Evolutionary conservation across 2,329 filamentous ascomycete species (phyloP).

Genomic region (Colletotrichum sp.): DNA sequence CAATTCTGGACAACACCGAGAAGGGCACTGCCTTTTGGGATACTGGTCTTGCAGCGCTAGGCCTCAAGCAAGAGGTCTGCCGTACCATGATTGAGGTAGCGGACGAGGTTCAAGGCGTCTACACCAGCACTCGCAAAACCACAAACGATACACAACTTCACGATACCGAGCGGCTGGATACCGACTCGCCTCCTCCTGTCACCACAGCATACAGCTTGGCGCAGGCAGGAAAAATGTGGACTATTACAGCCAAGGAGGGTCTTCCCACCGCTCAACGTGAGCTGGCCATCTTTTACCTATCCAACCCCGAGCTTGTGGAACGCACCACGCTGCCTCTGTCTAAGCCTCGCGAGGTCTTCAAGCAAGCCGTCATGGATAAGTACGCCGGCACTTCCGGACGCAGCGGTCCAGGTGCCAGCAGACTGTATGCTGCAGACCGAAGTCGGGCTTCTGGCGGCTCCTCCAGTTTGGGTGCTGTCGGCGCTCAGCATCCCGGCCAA

Average conservation of each 20-base stretch:
- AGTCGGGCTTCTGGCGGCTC: conserved; percentile 7
- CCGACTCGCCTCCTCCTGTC: conserved; percentile 46
- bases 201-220: conserved; percentile 72
- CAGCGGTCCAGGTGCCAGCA: conserved; percentile 17
- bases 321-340: conserved; percentile 84
- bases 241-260: conserved; percentile 93
- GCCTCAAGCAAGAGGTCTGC: conserved; percentile 86
- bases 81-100: conserved; percentile 74
- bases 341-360: conserved; percentile 87
- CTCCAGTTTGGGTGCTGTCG: conserved; percentile 24
- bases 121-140: conserved; percentile 66
- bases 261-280: conserved; percentile 89
- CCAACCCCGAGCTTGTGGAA: conserved; percentile 83
- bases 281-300: conserved; percentile 90
- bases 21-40: conserved; percentile 87
- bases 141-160: conserved; percentile 34
- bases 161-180: conserved; percentile 21
- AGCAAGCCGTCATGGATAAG: conserved; percentile 81
- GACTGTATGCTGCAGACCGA: conserved; percentile 24
- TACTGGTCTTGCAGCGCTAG: conserved; percentile 84
- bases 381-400: conserved; percentile 48
- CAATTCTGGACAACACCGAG: conserved; percentile 66
- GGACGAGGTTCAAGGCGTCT: conserved; percentile 60
- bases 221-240: conserved; percentile 88
- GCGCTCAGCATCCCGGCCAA: conserved; percentile 31